A percentile compares a stretch with the other conserved stretches of the same genome.
phyloP scores from a whole-genome alignment of 768 basidiomycete species.

The Nidularia pulvinata region DNA sequence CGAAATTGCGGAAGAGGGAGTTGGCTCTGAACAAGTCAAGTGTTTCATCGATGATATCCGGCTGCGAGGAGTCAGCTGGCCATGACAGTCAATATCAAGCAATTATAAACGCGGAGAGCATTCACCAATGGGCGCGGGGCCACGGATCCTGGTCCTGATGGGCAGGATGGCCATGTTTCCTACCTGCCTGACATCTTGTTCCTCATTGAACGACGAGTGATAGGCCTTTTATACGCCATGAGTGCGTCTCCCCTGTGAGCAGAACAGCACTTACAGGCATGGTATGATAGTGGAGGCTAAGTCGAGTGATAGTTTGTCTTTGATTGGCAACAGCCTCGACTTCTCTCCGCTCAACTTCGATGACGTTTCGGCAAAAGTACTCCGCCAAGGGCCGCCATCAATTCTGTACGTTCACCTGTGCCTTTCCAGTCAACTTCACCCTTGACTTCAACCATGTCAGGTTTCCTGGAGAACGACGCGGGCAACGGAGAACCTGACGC shows the following conservation, averaged over 20 bases:
- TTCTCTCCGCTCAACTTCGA: neutral
- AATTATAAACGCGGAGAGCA: slow-evolving; percentile 5
- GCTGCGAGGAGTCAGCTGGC: slow-evolving; percentile 73
- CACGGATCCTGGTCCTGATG: slow-evolving; percentile 89
- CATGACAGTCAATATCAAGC: slow-evolving; percentile 4
- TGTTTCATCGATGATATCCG: slow-evolving; percentile 95
- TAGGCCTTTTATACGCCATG: slow-evolving; percentile 67
- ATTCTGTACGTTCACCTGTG: neutral
- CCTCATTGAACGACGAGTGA: slow-evolving; percentile 92
- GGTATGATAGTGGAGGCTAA: slow-evolving; percentile 8
- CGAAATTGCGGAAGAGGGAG: slow-evolving; percentile 98
- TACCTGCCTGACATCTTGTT: slow-evolving; percentile 75
- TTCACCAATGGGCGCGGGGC: slow-evolving; percentile 84
- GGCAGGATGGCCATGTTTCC: slow-evolving; percentile 92
- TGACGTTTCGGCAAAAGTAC: neutral
- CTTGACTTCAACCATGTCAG: slow-evolving; percentile 24
- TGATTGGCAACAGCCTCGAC: slow-evolving; percentile 23
- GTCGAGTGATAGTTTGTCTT: slow-evolving; percentile 21
- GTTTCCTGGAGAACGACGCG: slow-evolving; percentile 8
- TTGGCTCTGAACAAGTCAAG: slow-evolving; percentile 98
- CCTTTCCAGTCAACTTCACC: neutral
- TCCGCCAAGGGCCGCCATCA: neutral
- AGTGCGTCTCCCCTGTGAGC: too few relatives aligned
- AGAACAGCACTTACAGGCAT: slow-evolving; percentile 51
- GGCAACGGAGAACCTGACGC: slow-evolving; percentile 17